Conservation (phyloP, 2,329 filamentous ascomycete genomes). For the Paecilomyces sp. region DNA sequence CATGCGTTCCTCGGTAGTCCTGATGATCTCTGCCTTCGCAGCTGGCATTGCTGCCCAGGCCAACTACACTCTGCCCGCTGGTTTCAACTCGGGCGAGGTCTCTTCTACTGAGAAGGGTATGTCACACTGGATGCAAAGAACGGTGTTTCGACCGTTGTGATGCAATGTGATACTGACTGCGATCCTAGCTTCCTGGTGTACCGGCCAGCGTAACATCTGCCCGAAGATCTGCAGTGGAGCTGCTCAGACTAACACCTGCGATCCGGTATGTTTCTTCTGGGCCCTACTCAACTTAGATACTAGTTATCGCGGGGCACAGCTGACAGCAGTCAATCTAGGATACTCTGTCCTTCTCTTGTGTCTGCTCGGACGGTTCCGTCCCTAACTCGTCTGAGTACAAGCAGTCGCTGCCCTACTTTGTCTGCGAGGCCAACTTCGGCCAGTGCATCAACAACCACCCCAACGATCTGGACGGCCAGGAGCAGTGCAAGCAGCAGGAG, state of each 20-base stretch:
- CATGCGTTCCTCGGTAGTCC: constrained; percentile 8
- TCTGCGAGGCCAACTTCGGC: constrained; percentile 48
- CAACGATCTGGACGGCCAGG: constrained; percentile 39
- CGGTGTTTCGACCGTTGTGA: background rate
- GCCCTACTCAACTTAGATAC: background rate
- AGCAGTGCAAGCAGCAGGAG: constrained; percentile 40
- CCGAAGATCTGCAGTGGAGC: constrained; percentile 51
- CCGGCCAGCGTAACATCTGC: constrained; percentile 53
- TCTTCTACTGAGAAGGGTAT: constrained; percentile 23
- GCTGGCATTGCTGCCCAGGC: constrained; percentile 7
- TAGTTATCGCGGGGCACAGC: background rate
- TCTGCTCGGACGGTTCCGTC: constrained; percentile 48
- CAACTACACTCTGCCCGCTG: constrained; percentile 45
- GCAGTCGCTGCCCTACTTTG: constrained; percentile 53
- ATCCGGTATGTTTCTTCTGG: constrained; percentile 42
- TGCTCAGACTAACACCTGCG: constrained; percentile 48
- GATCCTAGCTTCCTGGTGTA: constrained; percentile 48
- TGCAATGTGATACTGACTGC: background rate
- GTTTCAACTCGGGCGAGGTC: constrained; percentile 38
- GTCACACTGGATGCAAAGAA: constrained; percentile 3
- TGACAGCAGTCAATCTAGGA: constrained; percentile 24
- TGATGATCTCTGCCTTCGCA: constrained; percentile 8
- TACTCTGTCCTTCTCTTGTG: constrained; percentile 50
- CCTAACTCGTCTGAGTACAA: constrained; percentile 51
- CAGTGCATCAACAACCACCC: constrained; percentile 42